Base-by-base conservation (phyloP, 352 stramenopile genomes). In the Phytophthora meadii region DNA sequence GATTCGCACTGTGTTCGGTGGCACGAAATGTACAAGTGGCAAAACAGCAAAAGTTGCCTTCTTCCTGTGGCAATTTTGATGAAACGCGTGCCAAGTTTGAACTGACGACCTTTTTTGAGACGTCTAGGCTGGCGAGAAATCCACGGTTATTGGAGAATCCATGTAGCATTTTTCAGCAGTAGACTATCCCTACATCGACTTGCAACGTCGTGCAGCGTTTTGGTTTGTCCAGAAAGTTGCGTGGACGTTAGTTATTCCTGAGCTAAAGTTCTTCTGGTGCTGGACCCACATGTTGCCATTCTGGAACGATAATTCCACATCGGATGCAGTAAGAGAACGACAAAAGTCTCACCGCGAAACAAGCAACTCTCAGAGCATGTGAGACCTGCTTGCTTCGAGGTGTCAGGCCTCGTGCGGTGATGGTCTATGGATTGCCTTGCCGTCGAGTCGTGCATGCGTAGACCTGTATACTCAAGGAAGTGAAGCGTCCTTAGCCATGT, bases 391-490 rank as follows among this genome's bases (percentile, higher is more conserved):
- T 42, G 12, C 14, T 10, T 42, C 14, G 14, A 6, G 37, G 14
- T 42, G 37, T 4, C 37, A 42, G 37, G 37, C 14, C 30, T 36
- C 30, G 30, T 36, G 30, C n/a, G 37, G 37, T 19, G n/a, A 19
- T 42, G 37, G 37, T 42, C 37, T 22, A 42, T 42, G 14, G 37
- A 4, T 42, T n/a, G 0, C 5, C 5, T 42, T 22, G 37, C 37
- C 37, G 37, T 42, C 24, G 50, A 39, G 17, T 59, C 25, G 40
- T 40, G 14, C 27, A 24, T 27, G 12, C 5, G 37, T 42, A 22
- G 37, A 42, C 37, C 15, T 5, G 37, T 41, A 30, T n/a, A 44
- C 52, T 59, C 50, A 57, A 44, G 52, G 41, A 53, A 53, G 46
- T 40, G 27, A 25, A 40, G 25, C 14, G 5, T 32, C 40, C 39